Base-by-base conservation (phyloP, 495 filamentous ascomycete genomes). In the Hypomontagnella monticulosa region DNA sequence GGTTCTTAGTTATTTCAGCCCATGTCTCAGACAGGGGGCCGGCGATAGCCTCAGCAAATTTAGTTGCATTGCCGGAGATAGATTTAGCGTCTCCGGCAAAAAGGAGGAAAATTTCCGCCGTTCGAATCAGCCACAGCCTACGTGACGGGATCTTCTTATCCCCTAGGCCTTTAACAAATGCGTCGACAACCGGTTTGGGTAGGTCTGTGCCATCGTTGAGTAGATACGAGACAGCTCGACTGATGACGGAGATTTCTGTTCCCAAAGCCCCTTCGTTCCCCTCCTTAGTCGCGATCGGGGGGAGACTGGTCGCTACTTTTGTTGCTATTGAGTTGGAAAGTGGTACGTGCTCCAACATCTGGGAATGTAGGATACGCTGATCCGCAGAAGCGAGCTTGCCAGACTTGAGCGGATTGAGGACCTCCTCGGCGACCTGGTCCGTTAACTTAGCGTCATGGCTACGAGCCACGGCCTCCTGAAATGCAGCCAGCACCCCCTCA, bases 91-190 rank as follows among this genome's bases (percentile, higher is more conserved):
- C 78, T 34, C 84, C 71, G 11, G 69, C 55, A 8, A 82, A 74
- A 30, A 68, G 69, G 84, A 90, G 91, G 3, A 97, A 74, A 1
- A 93, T 72, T 10, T 96, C 88, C 19, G 91, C 92, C 49, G 89
- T 76, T 43, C 84, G 85, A 20, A 93, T 80, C 33, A 89, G 84
- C 95, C 95, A 99, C 38, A 91, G 77, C 52, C 88, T 89, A n/a
- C 91, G 87, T 46, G 91, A 84, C 12, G 88, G 85, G 7, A 89
- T 77, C 66, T 91, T 88, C 73, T 97, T 99, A 56, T 99, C 96
- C 5, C 82, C 80, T 4, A 93, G 78, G 0, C 95, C 95, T 74
- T 96, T 97, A 11, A 84, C 78, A 55, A 96, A 91, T 1, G 86
- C 80, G 59, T 93, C 91, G 1, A 85, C 60, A 11, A 90, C 80